Evolutionary conservation across 73 alveolate species (phyloP), one percentile per base, ranked within the genome.

Genomic region (Paramecium caudatum): DNA sequence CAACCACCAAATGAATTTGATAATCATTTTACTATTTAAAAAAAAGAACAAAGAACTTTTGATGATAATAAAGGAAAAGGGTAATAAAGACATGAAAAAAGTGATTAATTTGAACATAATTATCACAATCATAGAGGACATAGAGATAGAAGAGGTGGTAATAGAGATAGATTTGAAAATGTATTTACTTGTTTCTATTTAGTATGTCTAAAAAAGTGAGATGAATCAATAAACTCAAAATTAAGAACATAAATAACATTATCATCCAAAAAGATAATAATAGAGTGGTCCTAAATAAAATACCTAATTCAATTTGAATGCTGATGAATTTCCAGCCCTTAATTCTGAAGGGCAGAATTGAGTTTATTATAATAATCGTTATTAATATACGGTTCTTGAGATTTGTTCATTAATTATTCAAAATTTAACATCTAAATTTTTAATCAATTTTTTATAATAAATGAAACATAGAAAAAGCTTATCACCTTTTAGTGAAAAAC

Each of bases 301-400:
- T 43, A 23, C 80, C 80, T 27, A 55, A 55, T 27, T 55, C 23
- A 55, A 55, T 23, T 27, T 65, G 83, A 65, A 65, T 36, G 47
- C 83, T 3, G 19, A 65, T 30, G 83, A 65, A 32, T 65, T 65
- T 43, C 83, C 83, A 32, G 83, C 83, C 34, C 49, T 65, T 32
- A 49, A 55, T 55, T 55, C 46, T 55, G 80, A 55, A 55, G 23
- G 30, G 30, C 23, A 55, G 80, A 55, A 43, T 43, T 55, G 80
- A 55, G 80, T 55, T 55, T n/a, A 55, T 55, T 27, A 27, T 37
- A 55, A 43, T 55, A 55, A 55, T 55, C 23, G 30, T 43, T 55
- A 55, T 55, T 55, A 55, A 27, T 55, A 27, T 55, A 55, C 30
- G 9, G 30, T 55, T 55, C 45, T 27, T 27, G 46, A 23, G 16